Percentiles rank a stretch among this genome's conserved stretches.
Conservation (phyloP, 2,329 filamentous ascomycete species). For the Pseudogymnoascus sp. region DNA sequence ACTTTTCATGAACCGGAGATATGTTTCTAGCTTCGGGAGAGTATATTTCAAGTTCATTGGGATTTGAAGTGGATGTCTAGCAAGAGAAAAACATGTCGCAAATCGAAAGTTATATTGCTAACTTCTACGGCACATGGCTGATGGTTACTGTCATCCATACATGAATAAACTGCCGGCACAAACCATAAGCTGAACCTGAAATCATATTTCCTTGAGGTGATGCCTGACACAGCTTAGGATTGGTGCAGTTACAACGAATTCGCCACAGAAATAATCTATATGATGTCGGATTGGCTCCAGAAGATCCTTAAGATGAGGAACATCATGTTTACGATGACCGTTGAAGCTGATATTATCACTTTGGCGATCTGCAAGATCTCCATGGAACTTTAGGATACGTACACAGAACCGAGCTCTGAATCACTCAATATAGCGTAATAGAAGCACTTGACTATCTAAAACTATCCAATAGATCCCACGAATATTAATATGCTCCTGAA, state of each 20-base stretch:
- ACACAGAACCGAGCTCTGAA: not conserved
- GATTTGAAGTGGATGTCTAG: too few relatives aligned
- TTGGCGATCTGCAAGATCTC: not conserved
- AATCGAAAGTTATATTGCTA: too few relatives aligned
- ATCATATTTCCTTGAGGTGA: too few relatives aligned
- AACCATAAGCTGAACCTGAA: too few relatives aligned
- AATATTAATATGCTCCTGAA: not conserved
- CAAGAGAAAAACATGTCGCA: too few relatives aligned
- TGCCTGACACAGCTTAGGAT: not conserved
- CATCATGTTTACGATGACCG: not conserved
- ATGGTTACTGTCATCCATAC: too few relatives aligned
- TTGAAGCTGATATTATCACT: not conserved
- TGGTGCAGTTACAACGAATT: not conserved
- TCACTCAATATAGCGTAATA: not conserved
- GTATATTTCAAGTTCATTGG: too few relatives aligned
- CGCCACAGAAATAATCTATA: not conserved
- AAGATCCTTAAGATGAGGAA: not conserved
- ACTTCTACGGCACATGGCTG: too few relatives aligned
- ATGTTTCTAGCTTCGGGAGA: too few relatives aligned
- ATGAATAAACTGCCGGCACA: too few relatives aligned
- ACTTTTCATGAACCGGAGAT: too few relatives aligned
- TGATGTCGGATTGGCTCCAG: not conserved
- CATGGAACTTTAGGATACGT: not conserved
- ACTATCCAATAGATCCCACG: not conserved
- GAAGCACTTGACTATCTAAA: not conserved